Percentiles rank a stretch among this genome's conserved stretches.
phyloP scores from a whole-genome alignment of 495 filamentous ascomycete genomes.

The Aspergillus bertholletiae region DNA sequence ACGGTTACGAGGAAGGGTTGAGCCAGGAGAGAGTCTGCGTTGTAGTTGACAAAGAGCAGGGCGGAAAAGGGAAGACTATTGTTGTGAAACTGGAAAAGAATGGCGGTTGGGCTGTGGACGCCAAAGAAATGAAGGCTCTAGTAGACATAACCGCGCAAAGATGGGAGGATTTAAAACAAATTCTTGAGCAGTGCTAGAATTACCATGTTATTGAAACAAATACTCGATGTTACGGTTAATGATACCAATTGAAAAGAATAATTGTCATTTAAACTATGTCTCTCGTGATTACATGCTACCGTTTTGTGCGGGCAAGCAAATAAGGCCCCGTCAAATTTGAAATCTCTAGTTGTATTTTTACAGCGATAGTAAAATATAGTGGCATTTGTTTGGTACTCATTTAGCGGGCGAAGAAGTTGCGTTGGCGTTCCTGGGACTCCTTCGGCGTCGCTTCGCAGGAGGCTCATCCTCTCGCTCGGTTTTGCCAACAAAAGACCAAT shows the following conservation, averaged over 20 bases:
- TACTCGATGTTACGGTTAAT: conserved; percentile 21
- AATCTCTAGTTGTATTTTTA: not conserved
- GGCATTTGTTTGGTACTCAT: not conserved
- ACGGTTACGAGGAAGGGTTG: conserved; percentile 82
- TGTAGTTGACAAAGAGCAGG: conserved; percentile 63
- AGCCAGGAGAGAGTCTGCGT: conserved; percentile 71
- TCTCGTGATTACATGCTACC: not conserved
- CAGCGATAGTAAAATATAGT: not conserved
- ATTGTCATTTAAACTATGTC: not conserved
- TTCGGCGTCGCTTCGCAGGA: conserved; percentile 34
- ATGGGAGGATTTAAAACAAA: conserved; percentile 51
- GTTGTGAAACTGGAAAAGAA: conserved; percentile 73
- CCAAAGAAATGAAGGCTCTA: conserved; percentile 50
- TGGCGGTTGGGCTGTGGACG: conserved; percentile 65
- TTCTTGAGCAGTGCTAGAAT: conserved; percentile 37
- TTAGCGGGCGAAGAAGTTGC: not conserved
- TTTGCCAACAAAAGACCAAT: conserved; percentile 19
- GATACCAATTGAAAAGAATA: conserved; percentile 25
- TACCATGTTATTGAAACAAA: conserved; percentile 1
- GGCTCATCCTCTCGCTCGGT: conserved; percentile 28
- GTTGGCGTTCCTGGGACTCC: conserved; percentile 22
- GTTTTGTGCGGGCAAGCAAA: not conserved
- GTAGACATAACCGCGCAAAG: conserved; percentile 49
- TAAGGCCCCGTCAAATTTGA: conserved; percentile 8
- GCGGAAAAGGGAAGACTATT: conserved; percentile 44